Percentiles rank a stretch among this genome's conserved stretches.
Conservation (phyloP, 2,329 filamentous ascomycete genomes). For the Cadophora sp. region DNA sequence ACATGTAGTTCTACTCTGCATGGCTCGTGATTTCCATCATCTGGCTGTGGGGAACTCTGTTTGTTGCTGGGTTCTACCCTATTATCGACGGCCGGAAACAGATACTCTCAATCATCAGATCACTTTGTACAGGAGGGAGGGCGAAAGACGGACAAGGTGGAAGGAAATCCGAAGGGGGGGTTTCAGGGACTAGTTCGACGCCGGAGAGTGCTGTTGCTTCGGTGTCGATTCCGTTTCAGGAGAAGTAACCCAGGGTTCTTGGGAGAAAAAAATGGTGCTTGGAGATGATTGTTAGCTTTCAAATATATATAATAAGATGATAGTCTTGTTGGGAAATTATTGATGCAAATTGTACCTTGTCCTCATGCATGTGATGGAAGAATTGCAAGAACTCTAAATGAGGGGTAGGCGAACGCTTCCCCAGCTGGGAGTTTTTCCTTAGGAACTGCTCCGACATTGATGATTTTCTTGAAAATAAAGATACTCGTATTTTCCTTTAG, state of each 20-base stretch:
- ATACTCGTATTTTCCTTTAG: too few relatives aligned
- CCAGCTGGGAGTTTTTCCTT: too few relatives aligned
- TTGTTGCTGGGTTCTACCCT: slow-evolving; percentile 19
- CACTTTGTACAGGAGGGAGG: not conserved
- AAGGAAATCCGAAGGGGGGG: not conserved
- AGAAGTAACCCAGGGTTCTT: not conserved
- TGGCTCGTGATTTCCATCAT: slow-evolving; percentile 21
- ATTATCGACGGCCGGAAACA: slow-evolving; percentile 20
- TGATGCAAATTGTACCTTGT: too few relatives aligned
- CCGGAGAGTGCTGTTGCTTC: slow-evolving; percentile 5
- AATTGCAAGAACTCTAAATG: too few relatives aligned
- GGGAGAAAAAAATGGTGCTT: too few relatives aligned
- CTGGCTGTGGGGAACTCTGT: slow-evolving; percentile 21
- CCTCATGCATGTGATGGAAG: too few relatives aligned
- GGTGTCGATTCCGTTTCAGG: slow-evolving; percentile 5
- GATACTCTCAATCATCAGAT: slow-evolving; percentile 1
- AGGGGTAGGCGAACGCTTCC: too few relatives aligned
- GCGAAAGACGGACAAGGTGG: not conserved
- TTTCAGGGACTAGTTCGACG: not conserved
- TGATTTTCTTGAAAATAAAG: too few relatives aligned
- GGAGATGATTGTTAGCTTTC: too few relatives aligned
- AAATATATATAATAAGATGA: too few relatives aligned
- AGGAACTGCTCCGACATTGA: too few relatives aligned
- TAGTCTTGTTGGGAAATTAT: too few relatives aligned
- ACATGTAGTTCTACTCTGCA: slow-evolving; percentile 14